phyloP scores from a whole-genome alignment of 345 rosid genomes.

The Noccaea bulbosa region DNA sequence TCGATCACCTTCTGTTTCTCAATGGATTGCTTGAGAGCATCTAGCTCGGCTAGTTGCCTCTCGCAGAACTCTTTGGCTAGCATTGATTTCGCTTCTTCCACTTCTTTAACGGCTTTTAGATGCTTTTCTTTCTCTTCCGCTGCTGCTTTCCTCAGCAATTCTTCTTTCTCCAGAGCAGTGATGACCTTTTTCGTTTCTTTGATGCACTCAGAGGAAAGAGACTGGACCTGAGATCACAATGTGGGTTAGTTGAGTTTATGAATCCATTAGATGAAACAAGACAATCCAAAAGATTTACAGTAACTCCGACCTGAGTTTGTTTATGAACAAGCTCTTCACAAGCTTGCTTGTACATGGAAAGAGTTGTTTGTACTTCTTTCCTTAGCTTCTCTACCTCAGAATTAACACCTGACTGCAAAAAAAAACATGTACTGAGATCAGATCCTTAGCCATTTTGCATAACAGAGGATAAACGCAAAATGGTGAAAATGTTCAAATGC shows the following conservation, averaged over 20 bases:
- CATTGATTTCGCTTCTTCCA: slow-evolving; percentile 68
- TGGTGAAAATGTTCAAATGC: not conserved
- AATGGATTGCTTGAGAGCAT: slow-evolving; percentile 61
- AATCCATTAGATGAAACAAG: slow-evolving; percentile 2
- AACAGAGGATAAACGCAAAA: slow-evolving; percentile 2
- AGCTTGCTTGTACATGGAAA: slow-evolving; percentile 68
- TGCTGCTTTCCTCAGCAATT: slow-evolving; percentile 62
- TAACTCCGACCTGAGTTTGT: slow-evolving; percentile 63
- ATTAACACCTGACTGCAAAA: slow-evolving; percentile 58
- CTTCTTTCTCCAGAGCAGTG: slow-evolving; percentile 70
- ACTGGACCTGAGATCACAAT: slow-evolving; percentile 56
- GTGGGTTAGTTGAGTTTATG: slow-evolving; percentile 27
- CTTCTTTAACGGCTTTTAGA: slow-evolving; percentile 65
- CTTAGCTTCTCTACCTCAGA: slow-evolving; percentile 69
- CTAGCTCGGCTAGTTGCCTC: slow-evolving; percentile 73
- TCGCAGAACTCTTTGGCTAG: slow-evolving; percentile 64
- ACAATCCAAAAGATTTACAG: slow-evolving; percentile 1
- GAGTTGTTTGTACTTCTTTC: slow-evolving; percentile 62
- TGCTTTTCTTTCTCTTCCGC: slow-evolving; percentile 72
- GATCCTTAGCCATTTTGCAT: slow-evolving; percentile 22
- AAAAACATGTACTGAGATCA: slow-evolving; percentile 26
- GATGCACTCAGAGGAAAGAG: slow-evolving; percentile 67
- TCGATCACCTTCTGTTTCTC: slow-evolving; percentile 73
- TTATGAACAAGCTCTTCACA: slow-evolving; percentile 75
- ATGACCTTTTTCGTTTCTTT: slow-evolving; percentile 68